These are phyloP conservation scores for Paspalum vaginatum DNA, from an alignment of 176 grass and related monocot genomes.

Conservation along the genomic window DNA sequence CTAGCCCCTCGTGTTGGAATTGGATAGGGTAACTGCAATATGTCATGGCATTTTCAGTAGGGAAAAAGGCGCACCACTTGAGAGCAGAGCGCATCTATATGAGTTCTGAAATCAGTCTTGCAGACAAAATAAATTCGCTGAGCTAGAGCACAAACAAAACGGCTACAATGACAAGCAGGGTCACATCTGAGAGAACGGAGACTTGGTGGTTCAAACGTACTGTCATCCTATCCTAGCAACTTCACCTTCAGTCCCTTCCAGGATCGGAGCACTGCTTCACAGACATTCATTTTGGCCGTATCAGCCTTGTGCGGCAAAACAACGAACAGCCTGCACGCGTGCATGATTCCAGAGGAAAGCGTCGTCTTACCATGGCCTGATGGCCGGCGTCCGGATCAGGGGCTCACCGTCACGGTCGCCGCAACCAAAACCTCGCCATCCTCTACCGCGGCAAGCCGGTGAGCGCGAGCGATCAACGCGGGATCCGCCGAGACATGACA, in stretches of 20 bases:
- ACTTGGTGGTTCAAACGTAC: neutral
- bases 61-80: neutral
- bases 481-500: no score
- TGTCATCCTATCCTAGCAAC: neutral
- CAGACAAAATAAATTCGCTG: neutral
- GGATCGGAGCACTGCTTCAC: neutral
- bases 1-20: neutral
- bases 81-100: neutral
- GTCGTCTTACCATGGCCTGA: neutral
- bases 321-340: neutral
- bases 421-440: no score
- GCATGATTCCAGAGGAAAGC: neutral
- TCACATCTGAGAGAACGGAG: no score
- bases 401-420: no score
- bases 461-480: no score
- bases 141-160: neutral
- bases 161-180: neutral
- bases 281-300: neutral
- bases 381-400: neutral
- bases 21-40: neutral
- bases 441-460: neutral
- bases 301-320: neutral
- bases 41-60: neutral
- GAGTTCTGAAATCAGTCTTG: neutral
- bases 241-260: neutral